Conservation (phyloP, 1,139 yeast genomes). For the Yamadazyma taylorii region DNA sequence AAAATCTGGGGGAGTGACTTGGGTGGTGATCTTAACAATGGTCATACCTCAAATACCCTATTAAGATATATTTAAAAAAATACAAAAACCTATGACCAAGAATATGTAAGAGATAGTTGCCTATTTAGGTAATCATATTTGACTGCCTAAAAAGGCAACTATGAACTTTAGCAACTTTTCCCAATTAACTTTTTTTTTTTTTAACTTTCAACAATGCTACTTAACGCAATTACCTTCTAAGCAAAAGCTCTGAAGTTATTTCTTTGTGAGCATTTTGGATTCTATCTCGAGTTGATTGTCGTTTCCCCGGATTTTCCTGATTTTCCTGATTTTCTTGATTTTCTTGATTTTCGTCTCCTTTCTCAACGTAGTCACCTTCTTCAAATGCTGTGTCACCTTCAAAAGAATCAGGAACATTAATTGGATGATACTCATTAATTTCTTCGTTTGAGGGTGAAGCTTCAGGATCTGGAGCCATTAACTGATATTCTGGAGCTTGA, state of each 20-base stretch:
- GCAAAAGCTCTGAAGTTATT: neutral
- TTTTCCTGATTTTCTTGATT: too few species aligned
- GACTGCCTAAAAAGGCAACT: neutral
- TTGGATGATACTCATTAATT: neutral
- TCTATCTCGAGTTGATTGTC: constrained; percentile 3
- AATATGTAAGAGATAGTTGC: neutral
- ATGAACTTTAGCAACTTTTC: too few species aligned
- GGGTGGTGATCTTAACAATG: too few species aligned
- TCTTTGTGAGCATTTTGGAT: constrained; percentile 4
- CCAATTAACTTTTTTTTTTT: neutral
- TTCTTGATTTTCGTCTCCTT: neutral
- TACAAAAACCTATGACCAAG: neutral
- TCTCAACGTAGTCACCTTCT: neutral
- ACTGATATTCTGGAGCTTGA: constrained; percentile 17
- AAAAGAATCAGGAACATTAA: neutral
- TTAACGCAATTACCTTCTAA: too few species aligned
- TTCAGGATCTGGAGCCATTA: constrained; percentile 3
- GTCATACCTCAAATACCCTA: neutral
- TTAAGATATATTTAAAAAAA: neutral
- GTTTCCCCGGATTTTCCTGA: neutral
- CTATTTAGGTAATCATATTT: neutral
- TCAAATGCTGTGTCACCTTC: neutral
- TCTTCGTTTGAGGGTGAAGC: constrained; percentile 1
- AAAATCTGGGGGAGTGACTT: too few species aligned
- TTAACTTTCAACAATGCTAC: neutral